Conservation (phyloP, 2,329 filamentous ascomycete genomes). For the Penicillium sp. region DNA sequence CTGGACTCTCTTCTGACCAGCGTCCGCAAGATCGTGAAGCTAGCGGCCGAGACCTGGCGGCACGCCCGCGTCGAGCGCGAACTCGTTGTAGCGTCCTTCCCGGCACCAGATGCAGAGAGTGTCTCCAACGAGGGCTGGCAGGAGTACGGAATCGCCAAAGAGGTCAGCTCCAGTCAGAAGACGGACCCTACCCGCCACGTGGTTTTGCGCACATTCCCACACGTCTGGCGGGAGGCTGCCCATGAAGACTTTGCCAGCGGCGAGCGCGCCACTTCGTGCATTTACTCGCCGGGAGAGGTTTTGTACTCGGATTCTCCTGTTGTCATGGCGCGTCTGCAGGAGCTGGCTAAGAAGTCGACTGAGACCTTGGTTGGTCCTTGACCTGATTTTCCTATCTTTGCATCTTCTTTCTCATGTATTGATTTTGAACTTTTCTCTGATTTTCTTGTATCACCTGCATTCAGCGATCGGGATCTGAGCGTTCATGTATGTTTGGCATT, state of each 20-base stretch:
- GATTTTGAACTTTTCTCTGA: background rate
- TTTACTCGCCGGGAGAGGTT: constrained; percentile 48
- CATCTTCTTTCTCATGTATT: background rate
- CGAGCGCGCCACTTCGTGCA: constrained; percentile 41
- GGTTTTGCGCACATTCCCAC: constrained; percentile 49
- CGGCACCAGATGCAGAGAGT: constrained; percentile 35
- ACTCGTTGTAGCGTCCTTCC: constrained; percentile 50
- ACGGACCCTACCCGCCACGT: constrained; percentile 37
- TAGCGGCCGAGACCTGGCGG: constrained; percentile 55
- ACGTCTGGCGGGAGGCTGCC: constrained; percentile 49
- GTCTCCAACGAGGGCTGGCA: constrained; percentile 35
- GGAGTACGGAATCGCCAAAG: constrained; percentile 30
- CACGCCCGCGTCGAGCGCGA: constrained; percentile 55
- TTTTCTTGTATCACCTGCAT: background rate
- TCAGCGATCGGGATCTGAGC: background rate
- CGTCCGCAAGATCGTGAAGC: constrained; percentile 53
- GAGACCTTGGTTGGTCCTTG: constrained; percentile 6
- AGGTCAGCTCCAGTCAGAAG: constrained; percentile 11
- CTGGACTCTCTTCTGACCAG: constrained; percentile 49
- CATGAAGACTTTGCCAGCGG: constrained; percentile 47
- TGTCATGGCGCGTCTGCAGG: constrained; percentile 38
- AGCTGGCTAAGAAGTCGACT: constrained; percentile 34
- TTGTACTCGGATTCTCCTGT: constrained; percentile 48
- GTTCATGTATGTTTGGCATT: constrained; percentile 1
- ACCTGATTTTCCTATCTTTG: background rate